These are phyloP conservation scores for Aspergillus indologenus DNA, from an alignment of 495 filamentous ascomycete genomes.

Conservation along the genomic window DNA sequence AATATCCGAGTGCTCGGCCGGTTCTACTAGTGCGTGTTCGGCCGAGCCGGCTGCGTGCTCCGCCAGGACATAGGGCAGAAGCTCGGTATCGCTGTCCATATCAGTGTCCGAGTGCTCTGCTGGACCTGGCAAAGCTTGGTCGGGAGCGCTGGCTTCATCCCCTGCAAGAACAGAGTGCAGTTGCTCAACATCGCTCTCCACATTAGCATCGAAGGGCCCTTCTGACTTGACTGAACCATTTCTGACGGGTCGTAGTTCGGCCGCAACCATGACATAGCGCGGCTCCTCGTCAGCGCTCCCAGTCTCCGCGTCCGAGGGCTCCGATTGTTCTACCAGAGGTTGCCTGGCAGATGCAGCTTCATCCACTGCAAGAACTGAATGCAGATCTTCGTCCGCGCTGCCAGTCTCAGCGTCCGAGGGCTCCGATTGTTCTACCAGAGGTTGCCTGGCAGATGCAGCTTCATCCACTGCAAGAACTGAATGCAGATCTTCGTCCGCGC, in stretches of 20 bases:
- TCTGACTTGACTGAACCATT: too few species aligned
- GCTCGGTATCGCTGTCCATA: not conserved
- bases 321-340: not conserved
- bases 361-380: too few species aligned
- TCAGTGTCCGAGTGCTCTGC: not conserved
- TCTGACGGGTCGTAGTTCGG: not conserved
- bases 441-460: too few species aligned
- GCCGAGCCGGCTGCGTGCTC: not conserved
- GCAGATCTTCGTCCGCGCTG: too few species aligned
- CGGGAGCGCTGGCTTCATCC: not conserved
- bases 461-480: too few species aligned
- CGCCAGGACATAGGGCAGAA: not conserved
- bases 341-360: too few species aligned
- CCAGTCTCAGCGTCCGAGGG: not conserved
- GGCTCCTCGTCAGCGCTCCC: not conserved
- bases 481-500: too few species aligned
- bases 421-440: not conserved
- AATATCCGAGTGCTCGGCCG: not conserved
- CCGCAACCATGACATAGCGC: not conserved
- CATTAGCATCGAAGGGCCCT: too few species aligned
- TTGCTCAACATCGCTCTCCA: not conserved
- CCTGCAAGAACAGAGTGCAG: not conserved
- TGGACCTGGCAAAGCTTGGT: not conserved
- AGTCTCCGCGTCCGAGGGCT: not conserved
- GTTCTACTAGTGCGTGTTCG: not conserved